Evolutionary conservation across 768 basidiomycete species (phyloP).

Genomic region (Rubroboletus pulcherrimus): DNA sequence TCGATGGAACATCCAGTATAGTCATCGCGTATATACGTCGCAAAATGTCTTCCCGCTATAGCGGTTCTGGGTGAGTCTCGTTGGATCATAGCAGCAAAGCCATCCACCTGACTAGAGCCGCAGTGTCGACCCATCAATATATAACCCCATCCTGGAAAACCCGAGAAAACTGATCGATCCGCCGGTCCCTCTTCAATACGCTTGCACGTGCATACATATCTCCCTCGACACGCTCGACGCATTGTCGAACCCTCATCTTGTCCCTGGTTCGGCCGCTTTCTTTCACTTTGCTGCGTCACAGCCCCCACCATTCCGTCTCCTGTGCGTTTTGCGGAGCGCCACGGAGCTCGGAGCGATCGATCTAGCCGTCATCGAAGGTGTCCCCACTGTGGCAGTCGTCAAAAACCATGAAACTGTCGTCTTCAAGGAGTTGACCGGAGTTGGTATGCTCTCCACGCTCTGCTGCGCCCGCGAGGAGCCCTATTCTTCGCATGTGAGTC

Average conservation of each 20-base stretch:
- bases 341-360: conserved; percentile 36
- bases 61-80: conserved; percentile 14
- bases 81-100: neutral
- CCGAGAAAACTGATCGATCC: conserved; percentile 40
- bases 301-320: conserved; percentile 39
- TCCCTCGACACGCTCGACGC: conserved; percentile 42
- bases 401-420: conserved; percentile 41
- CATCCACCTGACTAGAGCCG: conserved; percentile 1
- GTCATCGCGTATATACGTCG: conserved; percentile 52
- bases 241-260: conserved; percentile 40
- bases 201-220: conserved; percentile 41
- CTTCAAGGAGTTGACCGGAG: conserved; percentile 39
- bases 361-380: conserved; percentile 41
- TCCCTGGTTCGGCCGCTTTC: conserved; percentile 38
- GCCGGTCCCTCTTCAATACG: conserved; percentile 40
- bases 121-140: conserved; percentile 31
- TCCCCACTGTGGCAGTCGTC: conserved; percentile 41
- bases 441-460: conserved; percentile 35
- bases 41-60: conserved; percentile 22
- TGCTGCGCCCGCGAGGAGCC: conserved; percentile 34
- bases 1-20: conserved; percentile 44
- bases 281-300: conserved; percentile 33
- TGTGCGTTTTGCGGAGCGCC: conserved; percentile 37
- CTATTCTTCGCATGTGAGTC: conserved; percentile 27
- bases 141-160: conserved; percentile 31